Percentiles rank a stretch among this genome's conserved stretches.
Evolutionary conservation across 148 eudicot species (phyloP).

Genomic region (Polygonum maritimum): DNA sequence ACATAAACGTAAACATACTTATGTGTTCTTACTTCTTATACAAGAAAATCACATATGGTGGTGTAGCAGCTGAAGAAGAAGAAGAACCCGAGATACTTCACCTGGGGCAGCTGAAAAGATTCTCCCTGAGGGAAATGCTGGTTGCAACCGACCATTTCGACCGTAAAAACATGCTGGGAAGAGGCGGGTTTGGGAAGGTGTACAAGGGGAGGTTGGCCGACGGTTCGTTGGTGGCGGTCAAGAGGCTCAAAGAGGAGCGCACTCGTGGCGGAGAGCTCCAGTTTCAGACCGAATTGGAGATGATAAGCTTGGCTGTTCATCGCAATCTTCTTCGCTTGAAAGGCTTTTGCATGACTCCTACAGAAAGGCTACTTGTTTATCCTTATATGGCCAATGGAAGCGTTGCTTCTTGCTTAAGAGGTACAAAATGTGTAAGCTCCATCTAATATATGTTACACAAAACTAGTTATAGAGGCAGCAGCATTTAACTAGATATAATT

Average conservation of each 20-base stretch:
- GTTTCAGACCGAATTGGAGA: conserved; percentile 80
- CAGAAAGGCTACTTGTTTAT: conserved; percentile 81
- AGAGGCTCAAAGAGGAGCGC: conserved; percentile 64
- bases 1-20: not conserved
- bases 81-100: conserved; percentile 47
- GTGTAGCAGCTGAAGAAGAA: conserved; percentile 24
- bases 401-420: conserved; percentile 87
- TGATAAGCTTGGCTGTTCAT: conserved; percentile 91
- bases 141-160: conserved; percentile 70
- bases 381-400: conserved; percentile 98
- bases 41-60: too few relatives aligned
- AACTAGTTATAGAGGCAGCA: too few relatives aligned
- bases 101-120: conserved; percentile 66
- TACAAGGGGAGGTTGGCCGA: conserved; percentile 70
- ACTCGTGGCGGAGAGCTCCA: conserved; percentile 76
- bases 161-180: conserved; percentile 80
- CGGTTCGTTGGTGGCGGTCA: conserved; percentile 73
- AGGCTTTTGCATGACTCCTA: conserved; percentile 70
- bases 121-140: conserved; percentile 75
- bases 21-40: not conserved
- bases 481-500: not conserved
- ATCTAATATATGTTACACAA: too few relatives aligned
- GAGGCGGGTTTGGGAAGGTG: conserved; percentile 94
- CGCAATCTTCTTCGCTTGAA: conserved; percentile 65
- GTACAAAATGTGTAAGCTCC: conserved; percentile 16